Base-by-base conservation (phyloP, 495 filamentous ascomycete genomes). In the Penicillium lagena region DNA sequence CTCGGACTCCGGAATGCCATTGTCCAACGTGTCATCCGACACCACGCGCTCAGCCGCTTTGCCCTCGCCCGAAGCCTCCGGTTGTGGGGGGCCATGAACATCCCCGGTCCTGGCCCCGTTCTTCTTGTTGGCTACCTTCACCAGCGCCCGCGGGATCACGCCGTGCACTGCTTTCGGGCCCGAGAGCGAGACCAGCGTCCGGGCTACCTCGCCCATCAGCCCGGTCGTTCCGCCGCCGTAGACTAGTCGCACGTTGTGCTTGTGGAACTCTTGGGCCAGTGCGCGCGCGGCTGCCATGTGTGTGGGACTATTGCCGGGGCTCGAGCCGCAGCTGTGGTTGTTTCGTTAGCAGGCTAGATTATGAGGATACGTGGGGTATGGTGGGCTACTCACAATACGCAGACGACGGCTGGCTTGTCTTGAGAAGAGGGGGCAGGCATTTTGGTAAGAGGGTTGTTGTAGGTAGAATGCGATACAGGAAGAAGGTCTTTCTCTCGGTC, bases 171-270 rank as follows among this genome's bases (percentile, higher is more conserved):
- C 70, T 45, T 80, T 58, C 1, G 89, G 88, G 0, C 93, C 94
- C 13, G 84, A 82, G 34, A 96, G 82, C 0, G 80, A 72, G 55
- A 94, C 88, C n/a, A 97, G 81, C 0, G 89, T 90, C 36, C 80
- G 79, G 28, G 93, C 87, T 1, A 98, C 56, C 51, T 95, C 89
- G 51, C 93, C 93, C 93, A 98, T 98, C 15, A 98, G 73, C 7
- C 93, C 93, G 7, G 85, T 80, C 12, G 94, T 96, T 55, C 93
- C 93, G 47, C 94, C 93, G 56, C 93, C 93, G 64, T 96, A 98
- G 42, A 97, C 86, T 29, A 98, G 81, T 2, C 72, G 70, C 51
- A 94, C 85, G 52, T 83, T 81, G 54, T 87, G 71, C 45, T 77
- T 68, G 63, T 87, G 79, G 68, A 98, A 81, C 49, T 74, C 72